These are phyloP conservation scores for Solanum verrucosum DNA, from an alignment of 257 asterid genomes.

Conservation along the genomic window DNA sequence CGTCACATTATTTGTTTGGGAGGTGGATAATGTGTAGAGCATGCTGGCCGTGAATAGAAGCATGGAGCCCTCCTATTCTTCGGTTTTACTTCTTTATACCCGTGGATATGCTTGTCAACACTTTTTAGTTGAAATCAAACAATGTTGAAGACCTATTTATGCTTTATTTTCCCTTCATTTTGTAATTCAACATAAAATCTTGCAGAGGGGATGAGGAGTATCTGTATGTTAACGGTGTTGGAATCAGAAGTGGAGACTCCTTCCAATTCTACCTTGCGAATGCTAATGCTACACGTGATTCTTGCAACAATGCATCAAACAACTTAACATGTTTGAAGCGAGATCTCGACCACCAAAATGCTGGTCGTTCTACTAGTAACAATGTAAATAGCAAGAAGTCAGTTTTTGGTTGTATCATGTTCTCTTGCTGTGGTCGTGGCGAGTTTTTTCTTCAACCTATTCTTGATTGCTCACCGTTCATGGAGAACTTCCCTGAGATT, in stretches of 20 bases:
- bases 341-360: not conserved
- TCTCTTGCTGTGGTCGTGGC: conserved; percentile 67
- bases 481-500: conserved; percentile 64
- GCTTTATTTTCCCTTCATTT: not conserved
- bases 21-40: not conserved
- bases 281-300: conserved; percentile 34
- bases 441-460: conserved; percentile 34
- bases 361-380: not conserved
- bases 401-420: conserved; percentile 61
- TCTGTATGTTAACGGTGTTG: conserved; percentile 42
- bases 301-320: conserved; percentile 31
- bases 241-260: conserved; percentile 62
- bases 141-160: not conserved
- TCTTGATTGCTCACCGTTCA: conserved; percentile 42
- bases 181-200: not conserved
- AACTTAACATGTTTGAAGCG: conserved; percentile 23
- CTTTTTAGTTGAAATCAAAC: not conserved
- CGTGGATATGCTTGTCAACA: not conserved
- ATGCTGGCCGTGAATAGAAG: not conserved
- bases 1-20: not conserved
- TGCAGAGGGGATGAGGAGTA: conserved; percentile 75
- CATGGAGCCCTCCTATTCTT: not conserved
- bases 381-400: conserved; percentile 7
- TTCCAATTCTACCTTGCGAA: conserved; percentile 54
- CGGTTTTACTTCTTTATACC: not conserved